Conservation (phyloP, 768 basidiomycete species). For the Xerocomus spinulosus region DNA sequence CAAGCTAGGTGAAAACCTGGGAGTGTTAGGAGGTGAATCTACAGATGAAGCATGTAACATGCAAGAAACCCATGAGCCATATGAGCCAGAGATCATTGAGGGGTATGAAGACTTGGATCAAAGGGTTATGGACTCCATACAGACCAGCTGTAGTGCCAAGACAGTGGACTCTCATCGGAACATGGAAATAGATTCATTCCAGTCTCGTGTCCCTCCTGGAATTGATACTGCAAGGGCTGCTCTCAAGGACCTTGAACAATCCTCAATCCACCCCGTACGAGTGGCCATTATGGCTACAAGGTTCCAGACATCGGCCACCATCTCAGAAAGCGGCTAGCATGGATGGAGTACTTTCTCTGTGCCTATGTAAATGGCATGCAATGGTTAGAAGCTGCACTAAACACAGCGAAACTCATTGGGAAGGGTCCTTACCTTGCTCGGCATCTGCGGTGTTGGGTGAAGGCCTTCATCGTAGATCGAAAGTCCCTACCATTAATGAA, state of each 20-base stretch:
- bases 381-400: background rate
- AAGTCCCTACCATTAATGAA: conserved; percentile 11
- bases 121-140: background rate
- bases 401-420: background rate
- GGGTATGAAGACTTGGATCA: background rate
- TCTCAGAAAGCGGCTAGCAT: background rate
- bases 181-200: background rate
- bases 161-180: background rate
- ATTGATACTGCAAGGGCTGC: background rate
- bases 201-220: background rate
- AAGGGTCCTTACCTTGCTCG: background rate
- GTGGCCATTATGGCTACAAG: background rate
- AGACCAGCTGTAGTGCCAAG: background rate
- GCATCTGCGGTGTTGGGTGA: conserved; percentile 33
- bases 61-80: no score
- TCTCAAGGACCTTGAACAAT: background rate
- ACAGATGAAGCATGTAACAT: no score
- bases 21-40: background rate
- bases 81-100: background rate
- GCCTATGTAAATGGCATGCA: background rate
- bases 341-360: background rate
- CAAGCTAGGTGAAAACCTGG: background rate
- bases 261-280: background rate
- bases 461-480: conserved; percentile 14
- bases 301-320: background rate